phyloP scores from a whole-genome alignment of 2,329 filamentous ascomycete genomes.

The Pseudogymnoascus sp. region DNA sequence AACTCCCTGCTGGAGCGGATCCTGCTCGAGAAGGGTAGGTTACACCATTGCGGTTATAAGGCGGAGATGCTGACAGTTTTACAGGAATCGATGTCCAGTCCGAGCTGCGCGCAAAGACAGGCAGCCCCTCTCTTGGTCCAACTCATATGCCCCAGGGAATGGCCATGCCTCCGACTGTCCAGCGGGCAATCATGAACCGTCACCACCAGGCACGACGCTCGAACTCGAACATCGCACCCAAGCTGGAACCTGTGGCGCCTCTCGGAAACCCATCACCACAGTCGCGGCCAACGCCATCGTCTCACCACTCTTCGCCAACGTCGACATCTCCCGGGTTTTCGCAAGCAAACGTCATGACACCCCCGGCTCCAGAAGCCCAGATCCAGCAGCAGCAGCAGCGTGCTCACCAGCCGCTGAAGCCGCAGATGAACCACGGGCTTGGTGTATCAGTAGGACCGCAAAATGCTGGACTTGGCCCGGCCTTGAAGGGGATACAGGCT shows the following conservation, averaged over 20 bases:
- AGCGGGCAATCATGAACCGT: slow-evolving; percentile 72
- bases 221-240: slow-evolving; percentile 65
- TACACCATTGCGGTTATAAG: not conserved
- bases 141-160: slow-evolving; percentile 60
- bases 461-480: slow-evolving; percentile 21
- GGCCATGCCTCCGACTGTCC: slow-evolving; percentile 67
- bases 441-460: slow-evolving; percentile 18
- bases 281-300: slow-evolving; percentile 73
- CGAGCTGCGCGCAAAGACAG: slow-evolving; percentile 86
- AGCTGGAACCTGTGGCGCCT: slow-evolving; percentile 45
- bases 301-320: slow-evolving; percentile 63
- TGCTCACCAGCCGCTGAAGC: slow-evolving; percentile 35
- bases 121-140: slow-evolving; percentile 69
- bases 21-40: slow-evolving; percentile 82
- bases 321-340: slow-evolving; percentile 54
- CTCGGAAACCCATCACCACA: slow-evolving; percentile 55
- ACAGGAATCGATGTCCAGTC: slow-evolving; percentile 93
- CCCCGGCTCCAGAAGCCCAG: slow-evolving; percentile 48
- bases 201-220: slow-evolving; percentile 63
- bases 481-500: slow-evolving; percentile 24
- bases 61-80: slow-evolving; percentile 13
- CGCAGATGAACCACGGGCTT: slow-evolving; percentile 10
- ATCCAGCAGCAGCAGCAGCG: slow-evolving; percentile 39
- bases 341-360: slow-evolving; percentile 52
- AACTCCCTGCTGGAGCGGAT: slow-evolving; percentile 94